Base-by-base conservation (phyloP, 2,329 filamentous ascomycete species). In the Pestalotiopsis sp. region DNA sequence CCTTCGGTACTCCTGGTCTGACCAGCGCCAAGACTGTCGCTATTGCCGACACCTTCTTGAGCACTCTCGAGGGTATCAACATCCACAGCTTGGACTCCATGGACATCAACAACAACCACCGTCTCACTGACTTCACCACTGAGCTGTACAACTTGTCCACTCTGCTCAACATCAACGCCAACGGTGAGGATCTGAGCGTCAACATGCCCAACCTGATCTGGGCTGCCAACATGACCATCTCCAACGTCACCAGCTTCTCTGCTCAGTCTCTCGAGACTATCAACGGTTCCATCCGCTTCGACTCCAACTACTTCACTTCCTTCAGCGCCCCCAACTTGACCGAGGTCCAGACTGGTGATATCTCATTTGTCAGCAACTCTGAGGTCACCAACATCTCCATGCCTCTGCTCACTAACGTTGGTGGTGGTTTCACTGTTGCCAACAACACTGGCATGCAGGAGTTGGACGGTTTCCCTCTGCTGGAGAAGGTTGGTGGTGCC, bases 51-150 rank as follows among this genome's bases (percentile, higher is more conserved):
- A 99, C 96, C 65, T 90, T 91, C 81, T 89, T 99, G 75, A 87
- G 85, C 79, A 90, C 87, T 73, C 88, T 99, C 70, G 86, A 91
- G 73, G 94, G 94, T 78, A 92, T 99, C 80, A 92, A 94, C 79
- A 86, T 98, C 72, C 82, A 89, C 72, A 86, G 87, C n/a, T 91
- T 94, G 67, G 87, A 89, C 68, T 86, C 84, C 73, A 89, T 99
- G 79, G 86, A 93, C 80, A 92, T 99, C 82, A 92, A 93, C 88
- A 97, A 97, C 91, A 98, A 98, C 90, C 84, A 84, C 71, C 91
- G 92, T 78, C 87, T 99, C 75, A 89, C 88, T 78, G 86, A 85
- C 70, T 93, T 97, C 84, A 88, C 89, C 78, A 93, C 94, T 81
- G 88, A 92, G 79, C 87, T 98, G 69, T 87, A 87, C 80, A 95